A percentile compares a stretch with the other conserved stretches of the same genome.
Conservation (phyloP, 2,329 filamentous ascomycete species). For the Hansfordia pulvinata region DNA sequence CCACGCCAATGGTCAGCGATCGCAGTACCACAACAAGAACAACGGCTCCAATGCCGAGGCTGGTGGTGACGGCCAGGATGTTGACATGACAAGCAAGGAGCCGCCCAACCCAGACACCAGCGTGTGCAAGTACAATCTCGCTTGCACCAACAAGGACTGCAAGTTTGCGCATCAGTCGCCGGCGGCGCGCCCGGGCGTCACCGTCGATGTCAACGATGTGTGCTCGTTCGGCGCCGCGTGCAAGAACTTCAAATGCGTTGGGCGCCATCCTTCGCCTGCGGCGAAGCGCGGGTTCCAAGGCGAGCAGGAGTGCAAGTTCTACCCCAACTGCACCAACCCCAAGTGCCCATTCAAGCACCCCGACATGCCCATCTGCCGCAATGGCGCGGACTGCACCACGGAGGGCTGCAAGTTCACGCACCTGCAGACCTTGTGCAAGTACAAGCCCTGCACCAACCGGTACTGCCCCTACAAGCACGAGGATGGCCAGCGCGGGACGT, state of each 20-base stretch:
- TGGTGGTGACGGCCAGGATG: conserved; percentile 38
- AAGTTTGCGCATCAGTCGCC: conserved; percentile 91
- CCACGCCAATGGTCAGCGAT: conserved; percentile 26
- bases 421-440: conserved; percentile 72
- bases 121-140: conserved; percentile 80
- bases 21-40: conserved; percentile 12
- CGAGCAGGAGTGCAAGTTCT: conserved; percentile 83
- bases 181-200: conserved; percentile 63
- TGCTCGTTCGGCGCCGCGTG: conserved; percentile 84
- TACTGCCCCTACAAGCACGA: conserved; percentile 80
- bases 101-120: conserved; percentile 49
- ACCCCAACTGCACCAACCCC: conserved; percentile 79
- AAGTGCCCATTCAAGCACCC: conserved; percentile 85
- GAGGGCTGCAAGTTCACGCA: conserved; percentile 85
- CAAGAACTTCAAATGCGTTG: conserved; percentile 91
- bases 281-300: conserved; percentile 64
- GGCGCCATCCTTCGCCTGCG: conserved; percentile 83
- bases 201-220: conserved; percentile 65
- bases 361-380: conserved; percentile 73
- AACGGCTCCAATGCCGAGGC: conserved; percentile 21
- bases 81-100: conserved; percentile 44
- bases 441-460: conserved; percentile 83
- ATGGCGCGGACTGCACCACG: conserved; percentile 76
- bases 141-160: conserved; percentile 81
- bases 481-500: conserved; percentile 76